Conservation (phyloP, 305 asterid species). For the Ruellia speciosa region DNA sequence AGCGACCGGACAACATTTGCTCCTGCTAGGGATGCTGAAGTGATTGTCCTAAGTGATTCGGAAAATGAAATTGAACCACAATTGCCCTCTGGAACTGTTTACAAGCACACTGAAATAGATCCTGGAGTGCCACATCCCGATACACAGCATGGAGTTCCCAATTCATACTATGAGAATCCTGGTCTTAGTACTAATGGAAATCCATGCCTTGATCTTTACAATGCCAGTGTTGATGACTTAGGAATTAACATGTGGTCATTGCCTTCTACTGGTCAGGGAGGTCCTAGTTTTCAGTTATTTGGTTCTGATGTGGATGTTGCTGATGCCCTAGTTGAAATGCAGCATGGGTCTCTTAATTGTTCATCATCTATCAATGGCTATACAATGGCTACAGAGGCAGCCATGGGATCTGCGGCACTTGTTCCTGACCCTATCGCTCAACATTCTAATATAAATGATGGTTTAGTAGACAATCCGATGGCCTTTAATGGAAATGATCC, state of each 20-base stretch:
- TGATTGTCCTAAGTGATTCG: constrained; percentile 78
- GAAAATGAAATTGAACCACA: constrained; percentile 67
- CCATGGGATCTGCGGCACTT: constrained; percentile 49
- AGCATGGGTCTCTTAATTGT: constrained; percentile 50
- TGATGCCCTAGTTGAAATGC: constrained; percentile 57
- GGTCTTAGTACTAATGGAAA: constrained; percentile 38
- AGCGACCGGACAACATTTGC: constrained; percentile 31
- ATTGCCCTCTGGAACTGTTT: constrained; percentile 34
- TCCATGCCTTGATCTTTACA: constrained; percentile 45
- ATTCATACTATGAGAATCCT: constrained; percentile 53
- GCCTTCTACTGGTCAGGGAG: constrained; percentile 68
- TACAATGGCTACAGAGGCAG: constrained; percentile 41
- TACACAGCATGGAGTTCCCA: constrained; percentile 32
- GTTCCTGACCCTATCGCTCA: constrained; percentile 42
- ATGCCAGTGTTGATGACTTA: constrained; percentile 52
- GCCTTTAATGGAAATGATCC: constrained; percentile 67
- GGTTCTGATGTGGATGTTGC: constrained; percentile 67
- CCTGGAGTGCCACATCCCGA: constrained; percentile 37
- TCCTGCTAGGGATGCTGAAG: constrained; percentile 46
- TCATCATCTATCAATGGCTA: constrained; percentile 49
- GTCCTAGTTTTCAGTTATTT: constrained; percentile 71
- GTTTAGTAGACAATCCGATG: constrained; percentile 67
- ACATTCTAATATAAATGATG: constrained; percentile 38
- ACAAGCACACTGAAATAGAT: constrained; percentile 30
- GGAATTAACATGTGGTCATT: constrained; percentile 68